These are phyloP conservation scores for Podaxis pistillaris DNA, from an alignment of 768 basidiomycete genomes.

Conservation along the genomic window DNA sequence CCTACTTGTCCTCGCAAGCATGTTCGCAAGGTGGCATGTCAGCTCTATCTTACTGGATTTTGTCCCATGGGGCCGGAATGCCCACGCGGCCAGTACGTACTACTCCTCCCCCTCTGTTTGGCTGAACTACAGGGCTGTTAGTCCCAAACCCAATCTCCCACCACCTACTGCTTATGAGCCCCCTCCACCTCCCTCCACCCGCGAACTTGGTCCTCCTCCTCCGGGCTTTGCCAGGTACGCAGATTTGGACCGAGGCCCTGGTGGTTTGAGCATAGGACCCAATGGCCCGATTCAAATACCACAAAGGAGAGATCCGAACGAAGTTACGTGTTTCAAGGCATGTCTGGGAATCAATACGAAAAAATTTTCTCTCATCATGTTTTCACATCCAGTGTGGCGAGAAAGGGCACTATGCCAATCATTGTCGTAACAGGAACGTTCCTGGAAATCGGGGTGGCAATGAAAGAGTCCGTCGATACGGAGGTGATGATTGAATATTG, in stretches of 20 bases:
- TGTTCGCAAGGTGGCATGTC: conserved; percentile 87
- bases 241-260: conserved; percentile 62
- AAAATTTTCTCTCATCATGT: conserved; percentile 3
- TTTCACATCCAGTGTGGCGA: conserved; percentile 67
- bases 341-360: conserved; percentile 18
- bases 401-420: conserved; percentile 94
- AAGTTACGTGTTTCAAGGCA: conserved; percentile 88
- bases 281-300: conserved; percentile 29
- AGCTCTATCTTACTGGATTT: conserved; percentile 87
- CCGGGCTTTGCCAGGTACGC: conserved; percentile 87
- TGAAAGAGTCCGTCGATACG: conserved; percentile 45
- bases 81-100: conserved; percentile 81
- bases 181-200: conserved; percentile 69
- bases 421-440: conserved; percentile 87
- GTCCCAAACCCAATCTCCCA: conserved; percentile 77
- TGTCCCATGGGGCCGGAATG: conserved; percentile 91
- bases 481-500: conserved; percentile 19
- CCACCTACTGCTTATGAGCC: conserved; percentile 73
- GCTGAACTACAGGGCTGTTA: conserved; percentile 28
- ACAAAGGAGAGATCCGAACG: conserved; percentile 72
- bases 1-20: conserved; percentile 91
- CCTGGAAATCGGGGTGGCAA: conserved; percentile 88
- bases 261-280: conserved; percentile 30
- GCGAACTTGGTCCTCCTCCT: conserved; percentile 87
- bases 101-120: conserved; percentile 11